A percentile compares a stretch with the other conserved stretches of the same genome.
Evolutionary conservation across 2,329 filamentous ascomycete genomes (phyloP).

Genomic region (Pyrenophora tritici-repentis): DNA sequence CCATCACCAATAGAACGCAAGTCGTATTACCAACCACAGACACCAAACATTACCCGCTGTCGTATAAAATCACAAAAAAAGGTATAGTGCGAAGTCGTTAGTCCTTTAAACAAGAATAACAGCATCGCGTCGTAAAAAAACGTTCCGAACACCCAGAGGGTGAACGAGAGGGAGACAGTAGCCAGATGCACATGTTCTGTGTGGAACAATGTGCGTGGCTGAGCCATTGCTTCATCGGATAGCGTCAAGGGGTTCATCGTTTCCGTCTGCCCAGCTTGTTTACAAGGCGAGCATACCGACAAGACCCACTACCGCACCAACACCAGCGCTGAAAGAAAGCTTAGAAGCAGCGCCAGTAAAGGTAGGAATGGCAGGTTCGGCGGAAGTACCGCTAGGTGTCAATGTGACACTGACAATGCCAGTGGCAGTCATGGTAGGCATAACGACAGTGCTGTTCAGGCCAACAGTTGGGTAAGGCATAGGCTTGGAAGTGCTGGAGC

Average conservation of each 20-base stretch:
- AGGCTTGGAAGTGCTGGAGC: background rate
- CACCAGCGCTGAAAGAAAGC: slow-evolving; percentile 44
- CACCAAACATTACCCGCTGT: too few relatives aligned
- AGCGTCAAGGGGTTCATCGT: too few relatives aligned
- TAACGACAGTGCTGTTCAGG: slow-evolving; percentile 9
- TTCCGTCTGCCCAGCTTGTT: slow-evolving; percentile 4
- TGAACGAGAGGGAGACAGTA: background rate
- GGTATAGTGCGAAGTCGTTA: slow-evolving; percentile 23
- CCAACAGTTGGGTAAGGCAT: slow-evolving; percentile 7
- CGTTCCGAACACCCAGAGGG: slow-evolving; percentile 16
- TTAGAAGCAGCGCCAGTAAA: slow-evolving; percentile 40
- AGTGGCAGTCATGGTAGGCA: slow-evolving; percentile 16
- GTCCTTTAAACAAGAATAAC: slow-evolving; percentile 31
- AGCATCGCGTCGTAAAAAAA: slow-evolving; percentile 43
- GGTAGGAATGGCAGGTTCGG: slow-evolving; percentile 10
- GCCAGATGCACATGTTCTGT: background rate
- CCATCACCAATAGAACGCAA: too few relatives aligned
- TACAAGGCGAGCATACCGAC: slow-evolving; percentile 52
- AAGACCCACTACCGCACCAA: slow-evolving; percentile 50
- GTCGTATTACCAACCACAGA: too few relatives aligned
- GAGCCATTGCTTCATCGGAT: too few relatives aligned
- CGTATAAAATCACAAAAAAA: slow-evolving; percentile 8
- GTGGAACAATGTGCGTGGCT: background rate
- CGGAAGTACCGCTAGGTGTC: slow-evolving; percentile 9
- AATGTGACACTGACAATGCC: slow-evolving; percentile 7